Percentiles rank a stretch among this genome's conserved stretches.
Evolutionary conservation across 768 basidiomycete species (phyloP).

Genomic region (Suillus tomentosus): DNA sequence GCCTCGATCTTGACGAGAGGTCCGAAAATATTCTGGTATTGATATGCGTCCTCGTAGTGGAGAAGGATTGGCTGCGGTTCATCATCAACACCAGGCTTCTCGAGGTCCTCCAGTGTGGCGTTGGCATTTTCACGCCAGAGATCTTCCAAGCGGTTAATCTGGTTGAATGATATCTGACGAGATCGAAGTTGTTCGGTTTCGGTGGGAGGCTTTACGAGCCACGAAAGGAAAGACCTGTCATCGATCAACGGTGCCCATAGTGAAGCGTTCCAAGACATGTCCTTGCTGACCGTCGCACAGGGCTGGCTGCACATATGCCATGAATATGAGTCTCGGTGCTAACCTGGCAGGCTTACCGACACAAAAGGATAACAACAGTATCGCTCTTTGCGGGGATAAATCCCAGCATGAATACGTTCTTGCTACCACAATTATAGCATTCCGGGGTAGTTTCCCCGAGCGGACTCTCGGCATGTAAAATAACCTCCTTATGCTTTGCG

Average conservation of each 20-base stretch:
- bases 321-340: background rate
- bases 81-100: constrained; percentile 96
- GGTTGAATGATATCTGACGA: constrained; percentile 94
- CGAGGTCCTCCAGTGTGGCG: constrained; percentile 94
- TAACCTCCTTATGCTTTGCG: constrained; percentile 99
- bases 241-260: constrained; percentile 99
- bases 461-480: constrained; percentile 92
- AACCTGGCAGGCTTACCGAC: constrained; percentile 63
- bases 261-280: constrained; percentile 97
- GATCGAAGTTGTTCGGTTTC: constrained; percentile 96
- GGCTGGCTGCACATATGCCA: constrained; percentile 71
- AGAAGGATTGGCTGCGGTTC: constrained; percentile 91
- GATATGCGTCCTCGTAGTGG: constrained; percentile 97
- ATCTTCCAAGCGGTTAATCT: constrained; percentile 97
- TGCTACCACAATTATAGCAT: constrained; percentile 99
- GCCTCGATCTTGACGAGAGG: constrained; percentile 99
- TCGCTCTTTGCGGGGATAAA: constrained; percentile 99
- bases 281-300: constrained; percentile 94
- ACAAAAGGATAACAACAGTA: constrained; percentile 95
- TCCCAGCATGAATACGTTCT: constrained; percentile 99
- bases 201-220: constrained; percentile 96
- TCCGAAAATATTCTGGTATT: constrained; percentile 99
- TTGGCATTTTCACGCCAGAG: constrained; percentile 96
- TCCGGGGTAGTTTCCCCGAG: constrained; percentile 97
- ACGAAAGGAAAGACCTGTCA: constrained; percentile 97